Percentiles rank a stretch among this genome's conserved stretches.
Conservation (phyloP, 495 filamentous ascomycete species). For the Trichoderma orchidacearum region DNA sequence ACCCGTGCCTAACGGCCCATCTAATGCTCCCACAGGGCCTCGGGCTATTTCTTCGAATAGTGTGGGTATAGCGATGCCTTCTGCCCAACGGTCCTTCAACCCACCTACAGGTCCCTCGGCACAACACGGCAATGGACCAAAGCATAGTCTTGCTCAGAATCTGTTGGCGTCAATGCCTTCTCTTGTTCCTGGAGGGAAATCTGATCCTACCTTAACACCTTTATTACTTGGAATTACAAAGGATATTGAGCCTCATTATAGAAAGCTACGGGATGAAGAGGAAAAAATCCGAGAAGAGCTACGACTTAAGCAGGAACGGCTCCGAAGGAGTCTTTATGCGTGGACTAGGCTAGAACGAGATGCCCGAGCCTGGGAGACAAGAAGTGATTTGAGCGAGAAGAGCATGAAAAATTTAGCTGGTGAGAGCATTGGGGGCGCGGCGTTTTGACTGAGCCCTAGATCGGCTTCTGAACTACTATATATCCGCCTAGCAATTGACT, state of each 20-base stretch:
- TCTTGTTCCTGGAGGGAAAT: slow-evolving; percentile 27
- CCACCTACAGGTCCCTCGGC: slow-evolving; percentile 34
- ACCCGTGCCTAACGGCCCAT: slow-evolving; percentile 16
- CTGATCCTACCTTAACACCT: slow-evolving; percentile 17
- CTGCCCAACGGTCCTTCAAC: slow-evolving; percentile 28
- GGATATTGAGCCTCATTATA: slow-evolving; percentile 24
- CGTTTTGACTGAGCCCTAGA: slow-evolving; percentile 23
- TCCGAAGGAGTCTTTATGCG: slow-evolving; percentile 22
- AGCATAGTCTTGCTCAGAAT: slow-evolving; percentile 25
- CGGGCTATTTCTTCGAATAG: slow-evolving; percentile 15
- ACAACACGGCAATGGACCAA: slow-evolving; percentile 9
- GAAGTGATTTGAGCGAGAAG: slow-evolving; percentile 29
- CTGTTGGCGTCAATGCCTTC: slow-evolving; percentile 25
- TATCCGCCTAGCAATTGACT: too few species aligned
- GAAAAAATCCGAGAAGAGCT: slow-evolving; percentile 30
- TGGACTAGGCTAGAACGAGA: slow-evolving; percentile 33
- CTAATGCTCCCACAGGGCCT: slow-evolving; percentile 29
- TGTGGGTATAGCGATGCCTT: slow-evolving; percentile 4
- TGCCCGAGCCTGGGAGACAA: slow-evolving; percentile 26
- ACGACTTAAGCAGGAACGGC: slow-evolving; percentile 27
- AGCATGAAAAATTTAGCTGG: slow-evolving; percentile 29
- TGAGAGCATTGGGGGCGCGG: slow-evolving; percentile 25
- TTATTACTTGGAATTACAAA: slow-evolving; percentile 19
- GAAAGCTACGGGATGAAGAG: slow-evolving; percentile 28
- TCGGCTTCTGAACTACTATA: too few species aligned